Base-by-base conservation (phyloP, 192 early-diverging fungal species). In the Rhizoclosmatium globosum region DNA sequence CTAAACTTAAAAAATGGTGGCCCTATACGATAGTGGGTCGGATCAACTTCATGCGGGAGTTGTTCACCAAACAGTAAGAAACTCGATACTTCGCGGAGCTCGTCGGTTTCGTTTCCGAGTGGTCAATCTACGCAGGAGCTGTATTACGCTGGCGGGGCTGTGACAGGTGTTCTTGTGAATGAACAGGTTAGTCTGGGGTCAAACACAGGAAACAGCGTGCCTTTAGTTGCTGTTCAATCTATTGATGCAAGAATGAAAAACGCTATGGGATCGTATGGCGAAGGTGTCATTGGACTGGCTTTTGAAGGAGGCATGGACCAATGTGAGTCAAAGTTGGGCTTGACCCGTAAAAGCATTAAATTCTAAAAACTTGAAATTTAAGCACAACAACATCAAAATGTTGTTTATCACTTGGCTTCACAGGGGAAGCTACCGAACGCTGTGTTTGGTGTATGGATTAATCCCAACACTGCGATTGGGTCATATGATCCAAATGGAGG, bases 371-470 rank as follows among this genome's bases (percentile, higher is more conserved):
- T 31, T 31, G 31, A 31, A 68, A 21, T 31, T 19, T 17, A 11
- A 68, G 67, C 45, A 15, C 9, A 46, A 17, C 9, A 9, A 19
- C 67, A 68, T 68, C 43, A 68, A 15, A 68, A 11, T 3, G 15
- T 46, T 17, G 17, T 46, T 15, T 68, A 68, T 46, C 31, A 45
- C 44, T 39, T 75, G 9, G 15, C 41, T 15, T 39, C 11, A 2
- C 17, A 60, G 38, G 15, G 17, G 11, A 21, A 13, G 21, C 60
- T 75, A 31, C 42, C 73, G 23, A 61, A 61, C 57, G 15, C 6
- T 39, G 2, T 58, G n/a, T 61, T 75, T 64, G 31, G 59, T 41
- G 7, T 75, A 44, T 75, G 73, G 73, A 11, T 75, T 9, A 75
- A 75, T 31, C 73, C 23, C 6, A 45, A 21, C 59, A 21, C 42